Percentiles rank a stretch among this genome's conserved stretches.
These are phyloP conservation scores for Podosphaera xanthii DNA, from an alignment of 2,329 filamentous ascomycete genomes.

Conservation along the genomic window DNA sequence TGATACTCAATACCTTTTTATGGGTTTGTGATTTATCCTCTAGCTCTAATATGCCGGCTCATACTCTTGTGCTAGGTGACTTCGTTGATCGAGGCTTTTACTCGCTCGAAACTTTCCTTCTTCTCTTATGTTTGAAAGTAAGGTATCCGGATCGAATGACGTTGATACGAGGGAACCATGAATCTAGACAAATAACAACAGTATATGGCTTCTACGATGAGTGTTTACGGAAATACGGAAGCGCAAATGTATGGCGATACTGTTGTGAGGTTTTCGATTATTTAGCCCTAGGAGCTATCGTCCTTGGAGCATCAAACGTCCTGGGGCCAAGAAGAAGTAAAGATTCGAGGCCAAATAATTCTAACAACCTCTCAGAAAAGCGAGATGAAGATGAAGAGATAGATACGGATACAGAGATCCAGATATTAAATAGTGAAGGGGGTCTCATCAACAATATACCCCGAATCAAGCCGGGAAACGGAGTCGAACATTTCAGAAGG, in stretches of 20 bases:
- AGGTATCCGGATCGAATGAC: constrained; percentile 95
- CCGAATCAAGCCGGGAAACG: constrained; percentile 20
- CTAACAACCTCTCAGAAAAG: constrained; percentile 24
- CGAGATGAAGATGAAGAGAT: constrained; percentile 21
- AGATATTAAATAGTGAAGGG: constrained; percentile 70
- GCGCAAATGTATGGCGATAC: constrained; percentile 88
- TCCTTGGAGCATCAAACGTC: constrained; percentile 63
- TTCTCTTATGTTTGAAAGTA: constrained; percentile 88
- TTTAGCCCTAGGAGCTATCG: constrained; percentile 88
- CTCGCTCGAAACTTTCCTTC: constrained; percentile 86
- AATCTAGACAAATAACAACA: constrained; percentile 88
- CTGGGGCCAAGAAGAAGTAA: constrained; percentile 24
- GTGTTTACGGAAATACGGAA: constrained; percentile 86
- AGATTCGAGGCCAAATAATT: constrained; percentile 19
- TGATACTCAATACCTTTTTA: constrained; percentile 98
- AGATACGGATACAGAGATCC: constrained; percentile 67
- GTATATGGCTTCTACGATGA: constrained; percentile 98
- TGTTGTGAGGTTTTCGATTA: constrained; percentile 98
- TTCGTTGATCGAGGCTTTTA: constrained; percentile 98
- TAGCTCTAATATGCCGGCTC: not conserved
- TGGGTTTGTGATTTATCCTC: constrained; percentile 68
- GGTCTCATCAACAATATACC: constrained; percentile 54
- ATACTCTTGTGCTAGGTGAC: constrained; percentile 36
- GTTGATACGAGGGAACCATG: constrained; percentile 82
- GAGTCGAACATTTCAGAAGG: constrained; percentile 11